A percentile compares a stretch with the other conserved stretches of the same genome.
These are phyloP conservation scores for Mycena rebaudengoi DNA, from an alignment of 768 basidiomycete species.

Conservation along the genomic window DNA sequence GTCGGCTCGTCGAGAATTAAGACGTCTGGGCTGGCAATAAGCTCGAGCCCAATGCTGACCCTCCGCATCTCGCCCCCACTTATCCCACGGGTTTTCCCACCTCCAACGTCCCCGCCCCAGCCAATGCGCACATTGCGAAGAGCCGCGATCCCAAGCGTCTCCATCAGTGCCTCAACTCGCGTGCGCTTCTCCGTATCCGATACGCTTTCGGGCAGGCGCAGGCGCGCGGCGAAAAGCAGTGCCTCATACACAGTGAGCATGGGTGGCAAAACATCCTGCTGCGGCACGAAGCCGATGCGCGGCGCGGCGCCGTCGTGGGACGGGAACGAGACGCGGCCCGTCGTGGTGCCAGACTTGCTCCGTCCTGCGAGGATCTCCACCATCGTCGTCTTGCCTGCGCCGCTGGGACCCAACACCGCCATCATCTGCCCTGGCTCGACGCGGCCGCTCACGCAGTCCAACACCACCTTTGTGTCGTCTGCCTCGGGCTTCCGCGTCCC, in stretches of 20 bases:
- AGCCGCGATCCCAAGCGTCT: constrained; percentile 78
- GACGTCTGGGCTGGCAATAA: constrained; percentile 86
- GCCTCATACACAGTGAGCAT: constrained; percentile 85
- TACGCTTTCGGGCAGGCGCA: constrained; percentile 82
- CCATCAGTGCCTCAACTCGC: constrained; percentile 75
- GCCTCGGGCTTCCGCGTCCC: constrained; percentile 3
- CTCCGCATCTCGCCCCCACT: constrained; percentile 93
- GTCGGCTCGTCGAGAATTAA: constrained; percentile 91
- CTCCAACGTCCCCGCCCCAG: constrained; percentile 59
- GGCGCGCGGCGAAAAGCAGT: constrained; percentile 83
- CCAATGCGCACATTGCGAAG: constrained; percentile 79
- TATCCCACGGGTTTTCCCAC: constrained; percentile 80
- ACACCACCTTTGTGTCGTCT: constrained; percentile 66
- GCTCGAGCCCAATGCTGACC: constrained; percentile 89
- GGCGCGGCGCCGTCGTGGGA: constrained; percentile 44
- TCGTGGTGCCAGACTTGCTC: constrained; percentile 72
- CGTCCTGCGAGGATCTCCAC: constrained; percentile 92
- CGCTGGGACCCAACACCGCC: constrained; percentile 93
- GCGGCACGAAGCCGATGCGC: constrained; percentile 86
- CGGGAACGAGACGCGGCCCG: constrained; percentile 72
- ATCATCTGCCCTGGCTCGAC: constrained; percentile 87
- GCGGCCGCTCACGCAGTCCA: constrained; percentile 74
- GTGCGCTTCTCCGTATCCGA: constrained; percentile 66
- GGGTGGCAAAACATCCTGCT: constrained; percentile 84
- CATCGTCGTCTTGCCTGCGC: constrained; percentile 91